Percentiles rank a stretch among this genome's conserved stretches.
Conservation (phyloP, 78 protist species). For the Isochrysis galbana region DNA sequence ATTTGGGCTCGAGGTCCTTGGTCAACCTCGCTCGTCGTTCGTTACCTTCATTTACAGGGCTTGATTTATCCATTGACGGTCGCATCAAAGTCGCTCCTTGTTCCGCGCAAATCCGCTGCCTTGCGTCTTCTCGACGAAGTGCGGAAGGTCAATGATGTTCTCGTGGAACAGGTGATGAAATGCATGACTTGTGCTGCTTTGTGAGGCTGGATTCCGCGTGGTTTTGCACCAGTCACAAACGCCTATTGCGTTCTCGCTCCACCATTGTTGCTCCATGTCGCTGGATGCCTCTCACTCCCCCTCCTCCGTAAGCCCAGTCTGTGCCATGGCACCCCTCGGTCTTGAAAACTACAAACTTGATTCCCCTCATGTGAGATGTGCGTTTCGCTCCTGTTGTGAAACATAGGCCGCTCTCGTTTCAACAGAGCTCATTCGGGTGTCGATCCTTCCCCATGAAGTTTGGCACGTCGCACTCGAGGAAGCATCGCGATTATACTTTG, state of each 20-base stretch:
- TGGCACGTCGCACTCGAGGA: constrained; percentile 99
- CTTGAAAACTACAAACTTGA: too few relatives aligned
- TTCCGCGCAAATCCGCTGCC: not conserved
- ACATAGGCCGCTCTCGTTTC: constrained; percentile 79
- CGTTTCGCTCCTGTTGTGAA: constrained; percentile 94
- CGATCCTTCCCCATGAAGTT: constrained; percentile 95
- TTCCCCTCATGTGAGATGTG: too few relatives aligned
- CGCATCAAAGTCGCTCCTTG: constrained; percentile 65
- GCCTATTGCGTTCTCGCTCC: too few relatives aligned
- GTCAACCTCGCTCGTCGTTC: too few relatives aligned
- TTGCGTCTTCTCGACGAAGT: not conserved
- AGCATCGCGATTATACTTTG: constrained; percentile 86
- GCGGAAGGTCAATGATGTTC: not conserved
- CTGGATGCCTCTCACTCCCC: too few relatives aligned
- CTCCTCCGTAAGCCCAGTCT: too few relatives aligned
- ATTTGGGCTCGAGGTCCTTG: too few relatives aligned
- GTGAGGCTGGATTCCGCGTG: too few relatives aligned
- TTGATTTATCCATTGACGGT: constrained; percentile 97
- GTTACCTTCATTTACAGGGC: too few relatives aligned
- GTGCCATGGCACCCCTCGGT: too few relatives aligned
- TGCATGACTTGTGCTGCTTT: constrained; percentile 95
- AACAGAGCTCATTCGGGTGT: constrained; percentile 96
- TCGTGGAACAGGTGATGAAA: constrained; percentile 76
- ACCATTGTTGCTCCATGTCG: too few relatives aligned
- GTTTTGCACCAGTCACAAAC: too few relatives aligned